Base-by-base conservation (phyloP, 345 rosid genomes). In the Eucalyptus cloeziana region DNA sequence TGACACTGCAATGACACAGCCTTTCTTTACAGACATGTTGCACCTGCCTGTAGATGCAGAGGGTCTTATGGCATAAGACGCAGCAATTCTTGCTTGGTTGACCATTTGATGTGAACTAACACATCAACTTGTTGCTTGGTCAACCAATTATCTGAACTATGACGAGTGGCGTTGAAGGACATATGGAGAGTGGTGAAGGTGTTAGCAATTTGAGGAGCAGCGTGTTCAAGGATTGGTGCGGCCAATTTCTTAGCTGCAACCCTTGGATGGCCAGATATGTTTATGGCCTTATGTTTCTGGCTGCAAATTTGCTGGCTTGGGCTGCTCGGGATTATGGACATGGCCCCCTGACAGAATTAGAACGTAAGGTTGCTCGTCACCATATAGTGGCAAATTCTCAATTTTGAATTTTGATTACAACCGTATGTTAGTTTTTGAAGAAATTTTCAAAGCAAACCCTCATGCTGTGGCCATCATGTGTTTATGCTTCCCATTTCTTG, bases 241-340 rank as follows among this genome's bases (percentile, higher is more conserved):
- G 94, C 51, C 99, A 96, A 90, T 97, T 97, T 88, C 91, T 94
- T 15, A 95, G 96, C 43, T 94, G 93, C 40, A 97, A 97, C 90
- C 99, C 99, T 5, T 96, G 98, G 99, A 95, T 97, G 96, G 99
- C 99, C 58, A 94, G 99, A 93, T 97, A 96, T 88, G 99, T 91
- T 86, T 96, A 96, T 86, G 98, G 95, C 47, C 90, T 97, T 89
- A 93, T 97, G 49, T 97, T 97, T 88, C 95, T 97, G 50, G 92
- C 90, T 5, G 95, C 99, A 0, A 97, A 97, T 91, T 90, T 97
- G 86, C 95, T 96, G 45, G 99, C 99, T 50, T 97, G 99, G 99
- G 96, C 93, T 87, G 98, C 95, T 85, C 94, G 99, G 88, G 99
- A 97, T 92, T 97, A 96, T 88, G 97, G 98, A 86, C 95, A 79